phyloP scores from a whole-genome alignment of 2,329 filamentous ascomycete genomes.

The Neoarthrinium moseri region DNA sequence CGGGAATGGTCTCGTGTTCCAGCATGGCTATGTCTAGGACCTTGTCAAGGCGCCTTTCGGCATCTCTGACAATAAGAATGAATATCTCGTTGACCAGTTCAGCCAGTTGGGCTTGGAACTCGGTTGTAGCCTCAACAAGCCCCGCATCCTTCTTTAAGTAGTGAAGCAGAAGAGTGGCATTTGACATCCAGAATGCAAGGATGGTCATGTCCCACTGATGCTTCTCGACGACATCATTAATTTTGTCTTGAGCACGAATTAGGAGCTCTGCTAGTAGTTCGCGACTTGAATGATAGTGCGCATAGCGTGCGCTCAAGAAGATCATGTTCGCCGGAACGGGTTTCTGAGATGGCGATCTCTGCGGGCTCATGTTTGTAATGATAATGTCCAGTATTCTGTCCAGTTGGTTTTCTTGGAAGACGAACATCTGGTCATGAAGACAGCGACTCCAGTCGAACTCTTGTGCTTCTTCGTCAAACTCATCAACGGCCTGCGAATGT shows the following conservation, averaged over 20 bases:
- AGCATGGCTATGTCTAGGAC: slow-evolving; percentile 91
- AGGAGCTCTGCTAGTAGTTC: slow-evolving; percentile 82
- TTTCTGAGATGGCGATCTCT: slow-evolving; percentile 94
- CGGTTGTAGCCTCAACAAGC: slow-evolving; percentile 74
- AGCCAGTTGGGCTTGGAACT: slow-evolving; percentile 89
- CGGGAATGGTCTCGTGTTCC: slow-evolving; percentile 96
- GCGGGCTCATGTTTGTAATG: slow-evolving; percentile 97
- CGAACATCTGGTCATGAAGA: slow-evolving; percentile 98
- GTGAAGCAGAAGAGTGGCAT: slow-evolving; percentile 90
- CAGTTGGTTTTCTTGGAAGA: slow-evolving; percentile 93
- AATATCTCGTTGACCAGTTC: slow-evolving; percentile 98
- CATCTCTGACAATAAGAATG: slow-evolving; percentile 93
- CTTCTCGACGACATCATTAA: slow-evolving; percentile 92
- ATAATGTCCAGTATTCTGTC: slow-evolving; percentile 91
- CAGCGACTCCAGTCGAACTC: slow-evolving; percentile 97
- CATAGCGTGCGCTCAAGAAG: slow-evolving; percentile 92
- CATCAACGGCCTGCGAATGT: slow-evolving; percentile 60
- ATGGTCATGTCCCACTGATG: slow-evolving; percentile 99
- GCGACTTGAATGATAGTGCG: slow-evolving; percentile 89
- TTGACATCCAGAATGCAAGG: slow-evolving; percentile 97
- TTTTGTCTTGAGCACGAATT: slow-evolving; percentile 87
- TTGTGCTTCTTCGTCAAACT: slow-evolving; percentile 83
- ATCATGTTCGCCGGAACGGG: slow-evolving; percentile 96
- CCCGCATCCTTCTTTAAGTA: slow-evolving; percentile 94
- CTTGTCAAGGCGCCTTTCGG: slow-evolving; percentile 93